phyloP scores from a whole-genome alignment of 2,329 filamentous ascomycete genomes.

The Alternaria sp. region DNA sequence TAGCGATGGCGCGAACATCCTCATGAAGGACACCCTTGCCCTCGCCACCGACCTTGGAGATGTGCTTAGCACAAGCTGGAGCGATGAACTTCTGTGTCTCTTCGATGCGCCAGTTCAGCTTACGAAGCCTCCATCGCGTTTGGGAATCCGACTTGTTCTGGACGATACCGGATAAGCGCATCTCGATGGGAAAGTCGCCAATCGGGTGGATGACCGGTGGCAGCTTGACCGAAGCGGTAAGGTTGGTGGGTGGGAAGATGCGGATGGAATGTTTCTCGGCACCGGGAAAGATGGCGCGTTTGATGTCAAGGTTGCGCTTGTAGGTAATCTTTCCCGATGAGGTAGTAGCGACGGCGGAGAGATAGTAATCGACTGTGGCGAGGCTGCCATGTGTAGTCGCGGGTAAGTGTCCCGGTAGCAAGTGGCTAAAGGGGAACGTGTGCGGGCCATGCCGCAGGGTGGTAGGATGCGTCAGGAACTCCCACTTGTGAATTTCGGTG shows the following conservation, averaged over 20 bases:
- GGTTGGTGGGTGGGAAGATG: conserved; percentile 94
- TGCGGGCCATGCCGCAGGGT: conserved; percentile 65
- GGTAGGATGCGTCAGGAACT: conserved; percentile 64
- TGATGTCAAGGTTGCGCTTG: conserved; percentile 73
- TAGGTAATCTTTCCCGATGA: conserved; percentile 70
- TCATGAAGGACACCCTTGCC: conserved; percentile 77
- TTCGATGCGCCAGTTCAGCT: conserved; percentile 91
- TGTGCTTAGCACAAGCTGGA: conserved; percentile 80
- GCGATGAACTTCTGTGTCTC: conserved; percentile 83
- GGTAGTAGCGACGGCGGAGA: conserved; percentile 62
- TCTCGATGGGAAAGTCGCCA: conserved; percentile 78
- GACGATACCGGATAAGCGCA: conserved; percentile 87
- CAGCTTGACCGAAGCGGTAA: conserved; percentile 84
- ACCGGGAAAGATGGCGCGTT: conserved; percentile 80
- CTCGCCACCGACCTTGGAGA: conserved; percentile 68
- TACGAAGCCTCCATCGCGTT: conserved; percentile 88
- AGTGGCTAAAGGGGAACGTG: conserved; percentile 85
- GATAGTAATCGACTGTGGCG: conserved; percentile 78
- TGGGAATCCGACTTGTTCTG: conserved; percentile 71
- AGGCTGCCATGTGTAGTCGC: conserved; percentile 79
- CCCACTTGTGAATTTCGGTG: conserved; percentile 80
- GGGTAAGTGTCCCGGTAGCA: conserved; percentile 86
- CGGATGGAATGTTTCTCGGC: conserved; percentile 87
- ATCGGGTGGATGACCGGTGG: conserved; percentile 86
- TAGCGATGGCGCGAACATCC: conserved; percentile 78